Evolutionary conservation across 441 rosid genomes (phyloP).

Genomic region (Adansonia grandidieri): DNA sequence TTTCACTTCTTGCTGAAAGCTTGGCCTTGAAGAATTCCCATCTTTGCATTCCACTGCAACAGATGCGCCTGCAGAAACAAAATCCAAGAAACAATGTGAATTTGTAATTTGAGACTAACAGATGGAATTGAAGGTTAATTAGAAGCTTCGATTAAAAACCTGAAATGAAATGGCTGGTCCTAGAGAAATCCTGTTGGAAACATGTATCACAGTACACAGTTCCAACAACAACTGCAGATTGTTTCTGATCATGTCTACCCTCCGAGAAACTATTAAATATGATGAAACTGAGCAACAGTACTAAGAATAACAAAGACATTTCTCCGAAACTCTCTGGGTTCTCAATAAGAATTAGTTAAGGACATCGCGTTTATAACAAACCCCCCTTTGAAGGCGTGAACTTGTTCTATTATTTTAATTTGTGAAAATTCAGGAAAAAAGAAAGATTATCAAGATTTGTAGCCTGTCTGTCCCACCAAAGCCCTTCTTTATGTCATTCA

Average conservation of each 20-base stretch:
- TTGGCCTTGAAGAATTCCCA: slow-evolving; percentile 37
- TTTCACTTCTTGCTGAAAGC: slow-evolving; percentile 58
- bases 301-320: slow-evolving; percentile 45
- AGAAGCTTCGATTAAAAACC: slow-evolving; percentile 37
- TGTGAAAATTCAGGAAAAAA: not conserved
- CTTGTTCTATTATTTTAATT: not conserved
- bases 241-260: slow-evolving; percentile 39
- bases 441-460: not conserved
- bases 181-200: slow-evolving; percentile 59
- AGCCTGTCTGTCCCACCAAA: not conserved
- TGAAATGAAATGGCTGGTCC: slow-evolving; percentile 69
- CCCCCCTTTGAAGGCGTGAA: not conserved
- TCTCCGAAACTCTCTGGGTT: not conserved
- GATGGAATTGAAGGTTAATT: not conserved
- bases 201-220: slow-evolving; percentile 90
- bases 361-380: slow-evolving; percentile 22
- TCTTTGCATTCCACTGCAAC: slow-evolving; percentile 72
- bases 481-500: slow-evolving; percentile 33
- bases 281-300: slow-evolving; percentile 37
- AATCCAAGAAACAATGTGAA: not conserved
- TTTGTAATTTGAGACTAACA: not conserved
- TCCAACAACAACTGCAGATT: slow-evolving; percentile 70
- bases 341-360: slow-evolving; percentile 10
- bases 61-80: slow-evolving; percentile 58
- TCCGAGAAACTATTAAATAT: slow-evolving; percentile 33